Conservation (phyloP, 73 alveolate species). For the Paramecium tetraurelia region DNA sequence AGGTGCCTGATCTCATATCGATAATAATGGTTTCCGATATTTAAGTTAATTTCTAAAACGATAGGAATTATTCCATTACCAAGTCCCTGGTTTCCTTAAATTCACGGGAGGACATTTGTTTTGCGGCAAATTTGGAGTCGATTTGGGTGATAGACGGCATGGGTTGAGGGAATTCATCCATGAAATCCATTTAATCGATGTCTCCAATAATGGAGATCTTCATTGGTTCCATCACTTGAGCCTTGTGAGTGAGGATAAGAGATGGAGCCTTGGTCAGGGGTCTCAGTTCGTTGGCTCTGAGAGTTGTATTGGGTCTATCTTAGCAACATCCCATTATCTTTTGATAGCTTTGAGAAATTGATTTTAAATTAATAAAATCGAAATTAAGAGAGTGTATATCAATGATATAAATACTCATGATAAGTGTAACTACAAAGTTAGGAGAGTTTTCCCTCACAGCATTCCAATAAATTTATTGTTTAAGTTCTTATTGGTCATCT, state of each 20-base stretch:
- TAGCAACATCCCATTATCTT: not conserved
- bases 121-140: not conserved
- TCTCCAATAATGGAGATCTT: not conserved
- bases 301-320: not conserved
- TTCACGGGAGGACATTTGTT: not conserved
- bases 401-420: not conserved
- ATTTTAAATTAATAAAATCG: constrained; percentile 3
- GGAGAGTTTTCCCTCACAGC: not conserved
- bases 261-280: not conserved
- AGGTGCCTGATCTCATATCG: not conserved
- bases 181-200: not conserved
- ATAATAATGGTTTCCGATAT: not conserved
- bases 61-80: not conserved
- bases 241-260: not conserved
- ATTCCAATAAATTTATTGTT: not conserved
- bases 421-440: not conserved
- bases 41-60: not conserved
- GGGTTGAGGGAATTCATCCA: not conserved
- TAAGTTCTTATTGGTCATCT: not conserved
- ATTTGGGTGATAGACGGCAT: not conserved
- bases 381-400: not conserved
- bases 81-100: not conserved
- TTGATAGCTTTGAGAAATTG: constrained; percentile 8
- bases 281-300: constrained; percentile 10
- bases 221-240: not conserved